These are phyloP conservation scores for Nemania sp. DNA, from an alignment of 2,329 filamentous ascomycete species.

Conservation along the genomic window DNA sequence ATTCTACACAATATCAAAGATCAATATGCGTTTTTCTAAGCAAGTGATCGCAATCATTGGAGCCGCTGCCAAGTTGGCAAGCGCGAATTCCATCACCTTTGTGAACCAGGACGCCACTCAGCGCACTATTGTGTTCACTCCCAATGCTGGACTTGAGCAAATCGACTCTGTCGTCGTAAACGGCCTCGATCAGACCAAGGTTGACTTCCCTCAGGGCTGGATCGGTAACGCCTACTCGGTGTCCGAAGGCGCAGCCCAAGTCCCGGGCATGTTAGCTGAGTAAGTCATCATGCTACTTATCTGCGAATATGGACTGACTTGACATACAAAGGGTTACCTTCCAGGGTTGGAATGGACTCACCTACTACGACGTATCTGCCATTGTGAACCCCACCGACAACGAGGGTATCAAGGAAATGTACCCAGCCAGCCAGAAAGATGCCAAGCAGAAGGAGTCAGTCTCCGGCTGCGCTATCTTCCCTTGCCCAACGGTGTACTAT, in stretches of 20 bases:
- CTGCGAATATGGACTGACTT: background rate
- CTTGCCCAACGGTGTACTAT: slow-evolving; percentile 59
- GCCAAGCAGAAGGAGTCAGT: slow-evolving; percentile 33
- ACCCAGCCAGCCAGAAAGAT: slow-evolving; percentile 43
- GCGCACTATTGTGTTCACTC: slow-evolving; percentile 56
- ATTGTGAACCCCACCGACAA: slow-evolving; percentile 56
- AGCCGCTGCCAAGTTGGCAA: slow-evolving; percentile 20
- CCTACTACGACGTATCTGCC: slow-evolving; percentile 62
- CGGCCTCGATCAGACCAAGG: slow-evolving; percentile 44
- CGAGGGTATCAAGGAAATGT: slow-evolving; percentile 59
- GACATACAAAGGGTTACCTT: slow-evolving; percentile 42
- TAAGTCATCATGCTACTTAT: slow-evolving; percentile 13
- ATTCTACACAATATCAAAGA: slow-evolving; percentile 38
- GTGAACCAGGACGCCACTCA: slow-evolving; percentile 57
- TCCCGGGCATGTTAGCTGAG: slow-evolving; percentile 57
- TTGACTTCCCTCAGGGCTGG: slow-evolving; percentile 50
- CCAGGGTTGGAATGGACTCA: slow-evolving; percentile 51
- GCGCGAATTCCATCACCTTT: slow-evolving; percentile 59
- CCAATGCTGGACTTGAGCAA: slow-evolving; percentile 43
- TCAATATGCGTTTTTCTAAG: slow-evolving; percentile 57
- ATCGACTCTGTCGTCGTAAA: slow-evolving; percentile 47
- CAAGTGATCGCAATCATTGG: slow-evolving; percentile 19
- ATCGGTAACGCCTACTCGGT: slow-evolving; percentile 57
- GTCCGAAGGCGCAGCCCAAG: slow-evolving; percentile 46
- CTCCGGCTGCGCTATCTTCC: slow-evolving; percentile 56